These are phyloP conservation scores for Trametes cubensis DNA, from an alignment of 768 basidiomycete species.

Conservation along the genomic window DNA sequence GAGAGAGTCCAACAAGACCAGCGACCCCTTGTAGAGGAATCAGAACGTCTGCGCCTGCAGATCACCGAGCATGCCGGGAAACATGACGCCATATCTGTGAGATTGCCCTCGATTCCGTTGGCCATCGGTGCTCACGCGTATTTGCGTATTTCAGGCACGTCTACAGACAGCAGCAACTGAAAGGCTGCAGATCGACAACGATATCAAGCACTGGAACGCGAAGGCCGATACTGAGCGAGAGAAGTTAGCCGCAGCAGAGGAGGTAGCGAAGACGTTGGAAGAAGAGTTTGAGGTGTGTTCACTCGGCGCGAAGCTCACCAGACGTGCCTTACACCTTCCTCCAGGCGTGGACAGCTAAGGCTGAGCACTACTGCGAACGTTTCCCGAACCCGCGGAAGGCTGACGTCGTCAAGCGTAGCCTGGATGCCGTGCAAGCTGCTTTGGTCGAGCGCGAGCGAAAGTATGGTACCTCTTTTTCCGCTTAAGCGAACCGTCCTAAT, in stretches of 20 bases:
- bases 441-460: slow-evolving; percentile 66
- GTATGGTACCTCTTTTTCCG: slow-evolving; percentile 39
- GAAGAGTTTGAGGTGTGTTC: slow-evolving; percentile 61
- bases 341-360: slow-evolving; percentile 67
- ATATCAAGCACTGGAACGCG: slow-evolving; percentile 48
- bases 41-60: slow-evolving; percentile 49
- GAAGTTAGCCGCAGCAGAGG: slow-evolving; percentile 49
- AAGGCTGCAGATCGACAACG: slow-evolving; percentile 54
- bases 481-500: slow-evolving; percentile 12
- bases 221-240: slow-evolving; percentile 57
- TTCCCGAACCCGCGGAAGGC: slow-evolving; percentile 60
- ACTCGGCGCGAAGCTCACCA: background rate
- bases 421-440: slow-evolving; percentile 65
- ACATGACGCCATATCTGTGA: slow-evolving; percentile 48
- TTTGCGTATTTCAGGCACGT: slow-evolving; percentile 42
- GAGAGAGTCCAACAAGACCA: slow-evolving; percentile 51
- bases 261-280: slow-evolving; percentile 51
- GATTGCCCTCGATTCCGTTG: slow-evolving; percentile 20
- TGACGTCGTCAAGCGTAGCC: slow-evolving; percentile 57
- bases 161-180: slow-evolving; percentile 51
- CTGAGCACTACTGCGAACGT: slow-evolving; percentile 60
- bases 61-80: slow-evolving; percentile 55
- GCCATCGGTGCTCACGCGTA: slow-evolving; percentile 6
- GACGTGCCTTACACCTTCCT: background rate
- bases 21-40: slow-evolving; percentile 43